phyloP scores from a whole-genome alignment of 305 asterid species.

The Withania somnifera region DNA sequence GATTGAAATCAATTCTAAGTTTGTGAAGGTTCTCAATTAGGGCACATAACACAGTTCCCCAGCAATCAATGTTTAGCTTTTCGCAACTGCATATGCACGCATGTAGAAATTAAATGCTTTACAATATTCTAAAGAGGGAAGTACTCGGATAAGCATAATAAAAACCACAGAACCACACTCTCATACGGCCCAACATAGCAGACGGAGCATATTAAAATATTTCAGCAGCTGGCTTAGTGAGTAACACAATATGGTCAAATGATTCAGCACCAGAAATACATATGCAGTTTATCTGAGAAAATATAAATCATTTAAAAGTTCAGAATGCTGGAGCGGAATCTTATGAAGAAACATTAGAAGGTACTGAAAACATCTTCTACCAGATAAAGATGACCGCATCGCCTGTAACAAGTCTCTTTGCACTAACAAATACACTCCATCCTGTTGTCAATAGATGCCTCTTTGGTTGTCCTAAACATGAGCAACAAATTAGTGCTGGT shows the following conservation, averaged over 20 bases:
- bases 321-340: neutral
- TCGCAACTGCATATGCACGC: neutral
- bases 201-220: neutral
- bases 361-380: slow-evolving; percentile 23
- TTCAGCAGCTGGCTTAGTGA: neutral
- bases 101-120: neutral
- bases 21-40: neutral
- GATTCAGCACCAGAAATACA: neutral
- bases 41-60: neutral
- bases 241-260: neutral
- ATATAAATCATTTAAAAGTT: neutral
- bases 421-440: slow-evolving; percentile 96
- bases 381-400: slow-evolving; percentile 95
- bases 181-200: neutral
- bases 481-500: neutral
- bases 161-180: neutral
- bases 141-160: neutral
- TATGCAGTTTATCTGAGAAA: neutral
- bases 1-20: neutral
- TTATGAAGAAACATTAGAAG: neutral
- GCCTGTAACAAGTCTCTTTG: slow-evolving; percentile 87
- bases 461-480: slow-evolving; percentile 82
- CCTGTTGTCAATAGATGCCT: slow-evolving; percentile 97
- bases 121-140: neutral
- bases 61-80: neutral